These are phyloP conservation scores for Neonectria ditissima DNA, from an alignment of 2,329 filamentous ascomycete species.

Conservation along the genomic window DNA sequence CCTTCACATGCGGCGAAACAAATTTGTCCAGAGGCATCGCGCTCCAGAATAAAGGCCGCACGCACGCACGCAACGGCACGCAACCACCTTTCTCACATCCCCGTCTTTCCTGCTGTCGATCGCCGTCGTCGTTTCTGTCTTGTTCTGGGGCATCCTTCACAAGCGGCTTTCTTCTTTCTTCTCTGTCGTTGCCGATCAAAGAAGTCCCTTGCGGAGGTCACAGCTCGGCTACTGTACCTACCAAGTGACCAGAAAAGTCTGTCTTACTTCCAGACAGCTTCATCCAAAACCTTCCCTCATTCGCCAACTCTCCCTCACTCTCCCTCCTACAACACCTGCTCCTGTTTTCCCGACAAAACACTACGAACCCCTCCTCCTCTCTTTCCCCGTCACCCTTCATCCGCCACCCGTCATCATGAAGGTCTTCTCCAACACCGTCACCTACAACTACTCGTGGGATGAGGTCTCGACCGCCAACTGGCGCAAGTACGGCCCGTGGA, in stretches of 20 bases:
- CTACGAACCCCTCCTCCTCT: conserved; percentile 15
- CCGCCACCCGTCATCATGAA: conserved; percentile 69
- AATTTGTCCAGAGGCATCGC: conserved; percentile 35
- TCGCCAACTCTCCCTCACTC: conserved; percentile 6
- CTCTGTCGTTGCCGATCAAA: conserved; percentile 13
- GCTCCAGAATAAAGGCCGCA: conserved; percentile 43
- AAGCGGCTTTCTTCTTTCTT: conserved; percentile 8
- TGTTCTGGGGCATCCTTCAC: conserved; percentile 1
- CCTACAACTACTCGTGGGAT: conserved; percentile 98
- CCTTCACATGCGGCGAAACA: conserved; percentile 45
- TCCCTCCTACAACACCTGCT: conserved; percentile 20
- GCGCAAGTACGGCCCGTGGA: conserved; percentile 99
- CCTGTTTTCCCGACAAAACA: conserved; percentile 20
- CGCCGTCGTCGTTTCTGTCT: conserved; percentile 17
- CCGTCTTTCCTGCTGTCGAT: conserved; percentile 10
- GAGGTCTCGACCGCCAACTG: conserved; percentile 98
- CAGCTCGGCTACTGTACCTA: conserved; percentile 16
- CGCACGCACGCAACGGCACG: conserved; percentile 5
- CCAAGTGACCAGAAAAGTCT: conserved; percentile 36
- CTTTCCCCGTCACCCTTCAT: background rate
- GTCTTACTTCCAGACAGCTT: conserved; percentile 20
- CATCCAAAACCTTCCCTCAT: conserved; percentile 3
- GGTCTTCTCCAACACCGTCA: conserved; percentile 90
- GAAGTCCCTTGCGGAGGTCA: conserved; percentile 1
- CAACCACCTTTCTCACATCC: background rate